Conservation (phyloP, 2,329 filamentous ascomycete genomes). For the Penicillium decumbens region DNA sequence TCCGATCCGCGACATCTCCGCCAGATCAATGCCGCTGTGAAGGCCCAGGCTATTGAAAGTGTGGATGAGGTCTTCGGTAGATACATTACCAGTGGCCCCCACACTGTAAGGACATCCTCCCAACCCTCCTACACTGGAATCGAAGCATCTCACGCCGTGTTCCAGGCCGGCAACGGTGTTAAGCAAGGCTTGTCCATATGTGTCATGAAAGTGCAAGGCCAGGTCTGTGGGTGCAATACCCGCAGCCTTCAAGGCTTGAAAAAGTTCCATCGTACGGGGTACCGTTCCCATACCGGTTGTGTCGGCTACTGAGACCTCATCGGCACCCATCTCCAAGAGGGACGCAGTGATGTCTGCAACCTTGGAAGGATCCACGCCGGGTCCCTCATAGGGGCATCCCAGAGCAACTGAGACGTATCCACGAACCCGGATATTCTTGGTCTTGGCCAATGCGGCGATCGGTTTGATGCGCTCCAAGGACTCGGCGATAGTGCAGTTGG, state of each 20-base stretch:
- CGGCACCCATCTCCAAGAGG: conserved; percentile 61
- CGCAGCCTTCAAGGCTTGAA: conserved; percentile 56
- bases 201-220: conserved; percentile 63
- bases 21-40: conserved; percentile 55
- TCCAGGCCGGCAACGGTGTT: conserved; percentile 60
- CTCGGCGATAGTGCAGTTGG: conserved; percentile 61
- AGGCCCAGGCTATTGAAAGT: conserved; percentile 57
- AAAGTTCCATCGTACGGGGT: conserved; percentile 54
- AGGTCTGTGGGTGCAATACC: conserved; percentile 58
- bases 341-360: conserved; percentile 59
- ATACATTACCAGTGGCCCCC: conserved; percentile 62
- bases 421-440: conserved; percentile 54
- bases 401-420: conserved; percentile 63
- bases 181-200: conserved; percentile 60
- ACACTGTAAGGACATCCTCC: conserved; percentile 63
- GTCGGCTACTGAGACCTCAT: conserved; percentile 62
- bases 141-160: conserved; percentile 60
- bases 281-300: conserved; percentile 66
- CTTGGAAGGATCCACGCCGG: conserved; percentile 55
- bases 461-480: conserved; percentile 57
- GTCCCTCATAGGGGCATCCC: conserved; percentile 63
- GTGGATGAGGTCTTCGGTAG: conserved; percentile 61
- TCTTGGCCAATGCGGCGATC: conserved; percentile 54
- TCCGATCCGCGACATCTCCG: conserved; percentile 54
- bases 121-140: conserved; percentile 59